These are phyloP conservation scores for Hylodesmum podocarpum DNA, from an alignment of 306 rosid genomes.

Conservation along the genomic window DNA sequence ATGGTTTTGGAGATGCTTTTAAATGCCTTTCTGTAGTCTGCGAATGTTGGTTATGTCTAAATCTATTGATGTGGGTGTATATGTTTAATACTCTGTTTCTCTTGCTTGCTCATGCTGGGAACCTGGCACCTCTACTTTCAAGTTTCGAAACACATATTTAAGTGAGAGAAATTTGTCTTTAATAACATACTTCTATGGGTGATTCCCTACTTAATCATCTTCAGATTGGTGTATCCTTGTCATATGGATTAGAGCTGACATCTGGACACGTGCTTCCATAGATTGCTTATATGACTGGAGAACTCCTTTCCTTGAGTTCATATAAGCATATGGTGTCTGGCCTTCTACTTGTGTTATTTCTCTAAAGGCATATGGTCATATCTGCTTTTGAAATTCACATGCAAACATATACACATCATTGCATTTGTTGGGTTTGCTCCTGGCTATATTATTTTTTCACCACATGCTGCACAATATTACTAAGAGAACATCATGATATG, in stretches of 20 bases:
- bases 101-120: neutral
- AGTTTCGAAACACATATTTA: neutral
- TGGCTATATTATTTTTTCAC: neutral
- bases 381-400: neutral
- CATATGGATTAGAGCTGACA: slow-evolving; percentile 7
- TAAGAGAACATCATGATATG: neutral
- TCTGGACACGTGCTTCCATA: neutral
- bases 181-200: neutral
- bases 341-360: neutral
- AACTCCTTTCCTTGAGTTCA: neutral
- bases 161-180: slow-evolving; percentile 1
- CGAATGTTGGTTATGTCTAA: slow-evolving; percentile 1
- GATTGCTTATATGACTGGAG: neutral
- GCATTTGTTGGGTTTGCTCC: neutral
- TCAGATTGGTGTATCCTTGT: slow-evolving; percentile 20
- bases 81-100: slow-evolving; percentile 2
- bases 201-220: slow-evolving; percentile 5
- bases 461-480: neutral
- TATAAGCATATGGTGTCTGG: neutral
- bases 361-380: neutral
- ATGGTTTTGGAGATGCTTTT: neutral
- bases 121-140: neutral
- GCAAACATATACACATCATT: neutral
- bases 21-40: neutral
- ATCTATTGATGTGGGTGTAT: neutral